These are phyloP conservation scores for Leccinum arenicola DNA, from an alignment of 768 basidiomycete genomes.

Conservation along the genomic window DNA sequence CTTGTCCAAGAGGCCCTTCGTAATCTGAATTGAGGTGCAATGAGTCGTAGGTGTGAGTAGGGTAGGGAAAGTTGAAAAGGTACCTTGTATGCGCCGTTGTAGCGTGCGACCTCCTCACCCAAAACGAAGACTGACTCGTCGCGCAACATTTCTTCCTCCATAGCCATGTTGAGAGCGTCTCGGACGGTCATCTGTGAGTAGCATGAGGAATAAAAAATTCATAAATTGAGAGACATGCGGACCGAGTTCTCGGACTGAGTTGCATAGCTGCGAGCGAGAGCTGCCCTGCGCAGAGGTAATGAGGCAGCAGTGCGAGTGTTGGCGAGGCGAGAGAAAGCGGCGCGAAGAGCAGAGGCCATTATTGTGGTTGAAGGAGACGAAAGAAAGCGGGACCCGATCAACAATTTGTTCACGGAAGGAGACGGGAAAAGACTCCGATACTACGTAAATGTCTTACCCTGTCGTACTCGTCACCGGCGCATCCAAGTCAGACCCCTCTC, in stretches of 20 bases:
- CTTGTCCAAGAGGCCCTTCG: constrained; percentile 98
- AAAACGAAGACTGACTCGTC: constrained; percentile 94
- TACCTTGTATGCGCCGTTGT: constrained; percentile 97
- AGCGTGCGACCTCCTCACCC: constrained; percentile 97
- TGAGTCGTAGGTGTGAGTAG: constrained; percentile 10
- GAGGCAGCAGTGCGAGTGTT: constrained; percentile 44
- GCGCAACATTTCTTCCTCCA: constrained; percentile 99
- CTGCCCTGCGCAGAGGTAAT: constrained; percentile 38
- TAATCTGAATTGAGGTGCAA: constrained; percentile 56
- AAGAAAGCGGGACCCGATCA: constrained; percentile 5
- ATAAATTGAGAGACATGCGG: constrained; percentile 28
- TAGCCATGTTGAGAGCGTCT: constrained; percentile 94
- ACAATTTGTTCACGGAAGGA: constrained; percentile 22
- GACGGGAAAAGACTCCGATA: constrained; percentile 16
- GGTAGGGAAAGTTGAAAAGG: background rate
- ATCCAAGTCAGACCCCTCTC: constrained; percentile 50
- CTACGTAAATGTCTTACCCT: constrained; percentile 36
- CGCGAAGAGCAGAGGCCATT: constrained; percentile 55
- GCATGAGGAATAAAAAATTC: constrained; percentile 19
- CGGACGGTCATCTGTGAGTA: constrained; percentile 87
- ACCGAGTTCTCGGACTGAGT: constrained; percentile 52
- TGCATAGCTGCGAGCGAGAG: constrained; percentile 61
- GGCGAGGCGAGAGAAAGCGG: constrained; percentile 62
- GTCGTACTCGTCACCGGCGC: constrained; percentile 84
- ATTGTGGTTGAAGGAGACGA: constrained; percentile 35